Evolutionary conservation across 148 eudicot genomes (phyloP).

Genomic region (Rhododendron vialii): DNA sequence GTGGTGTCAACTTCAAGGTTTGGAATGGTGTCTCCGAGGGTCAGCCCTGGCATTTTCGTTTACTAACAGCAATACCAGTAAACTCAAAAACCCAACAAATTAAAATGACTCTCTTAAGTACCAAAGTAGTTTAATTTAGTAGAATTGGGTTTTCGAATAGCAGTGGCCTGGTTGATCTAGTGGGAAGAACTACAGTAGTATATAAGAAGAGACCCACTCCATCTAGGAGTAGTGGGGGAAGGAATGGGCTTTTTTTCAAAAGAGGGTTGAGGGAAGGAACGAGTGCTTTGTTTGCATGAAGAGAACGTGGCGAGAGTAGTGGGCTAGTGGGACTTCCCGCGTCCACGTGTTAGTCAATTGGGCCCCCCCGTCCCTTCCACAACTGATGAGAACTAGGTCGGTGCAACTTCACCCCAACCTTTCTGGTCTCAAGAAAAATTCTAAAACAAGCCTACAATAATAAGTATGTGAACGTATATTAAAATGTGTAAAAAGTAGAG

Average conservation of each 20-base stretch:
- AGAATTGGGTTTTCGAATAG: too few species aligned
- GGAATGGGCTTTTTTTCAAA: not conserved
- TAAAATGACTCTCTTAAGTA: too few species aligned
- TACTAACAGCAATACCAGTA: too few species aligned
- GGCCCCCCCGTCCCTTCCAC: not conserved
- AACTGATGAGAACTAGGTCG: not conserved
- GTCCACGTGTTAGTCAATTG: not conserved
- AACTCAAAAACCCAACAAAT: too few species aligned
- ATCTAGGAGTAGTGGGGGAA: too few species aligned
- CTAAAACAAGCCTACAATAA: too few species aligned
- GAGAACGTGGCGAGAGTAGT: conserved; percentile 14
- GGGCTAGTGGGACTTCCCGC: not conserved
- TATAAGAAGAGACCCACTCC: not conserved
- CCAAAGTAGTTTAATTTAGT: too few species aligned
- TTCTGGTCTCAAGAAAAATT: too few species aligned
- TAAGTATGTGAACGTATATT: too few species aligned
- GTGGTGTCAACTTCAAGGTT: conserved; percentile 73
- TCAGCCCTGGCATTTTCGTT: conserved; percentile 64
- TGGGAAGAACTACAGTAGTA: too few species aligned
- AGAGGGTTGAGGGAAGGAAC: not conserved
- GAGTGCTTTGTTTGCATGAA: conserved; percentile 5
- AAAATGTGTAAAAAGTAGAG: too few species aligned
- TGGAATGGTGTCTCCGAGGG: conserved; percentile 76
- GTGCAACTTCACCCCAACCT: not conserved
- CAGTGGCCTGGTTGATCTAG: too few species aligned